These are phyloP conservation scores for Candida sp. DNA, from an alignment of 1,139 yeast genomes.

Conservation along the genomic window DNA sequence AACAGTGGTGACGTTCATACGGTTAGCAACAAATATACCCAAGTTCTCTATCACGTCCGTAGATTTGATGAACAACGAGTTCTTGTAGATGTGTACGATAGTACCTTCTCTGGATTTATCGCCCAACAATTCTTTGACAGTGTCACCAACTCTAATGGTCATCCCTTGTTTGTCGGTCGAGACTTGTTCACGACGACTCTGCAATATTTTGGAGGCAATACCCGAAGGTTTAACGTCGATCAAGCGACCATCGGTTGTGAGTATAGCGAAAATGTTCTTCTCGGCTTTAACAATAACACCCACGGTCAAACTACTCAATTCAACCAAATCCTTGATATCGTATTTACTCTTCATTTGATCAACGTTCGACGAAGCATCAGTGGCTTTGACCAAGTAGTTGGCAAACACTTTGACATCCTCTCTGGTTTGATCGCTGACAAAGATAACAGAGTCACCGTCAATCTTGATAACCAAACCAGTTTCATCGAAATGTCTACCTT, in stretches of 20 bases:
- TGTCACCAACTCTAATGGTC: slow-evolving; percentile 88
- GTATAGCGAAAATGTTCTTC: slow-evolving; percentile 80
- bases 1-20: slow-evolving; percentile 79
- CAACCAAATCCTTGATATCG: slow-evolving; percentile 90
- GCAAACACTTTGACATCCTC: slow-evolving; percentile 93
- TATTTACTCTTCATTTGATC: slow-evolving; percentile 61
- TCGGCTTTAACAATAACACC: slow-evolving; percentile 94
- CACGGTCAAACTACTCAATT: slow-evolving; percentile 82
- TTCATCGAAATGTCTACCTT: slow-evolving; percentile 92
- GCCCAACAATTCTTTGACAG: slow-evolving; percentile 78
- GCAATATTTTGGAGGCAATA: slow-evolving; percentile 72
- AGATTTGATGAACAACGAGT: slow-evolving; percentile 77
- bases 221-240: slow-evolving; percentile 77
- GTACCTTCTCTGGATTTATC: slow-evolving; percentile 79
- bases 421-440: slow-evolving; percentile 87
- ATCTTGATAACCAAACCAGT: slow-evolving; percentile 92
- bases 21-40: slow-evolving; percentile 87
- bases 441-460: slow-evolving; percentile 83
- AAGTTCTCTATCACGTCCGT: slow-evolving; percentile 82
- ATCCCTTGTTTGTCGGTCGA: slow-evolving; percentile 89
- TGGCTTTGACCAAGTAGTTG: slow-evolving; percentile 80
- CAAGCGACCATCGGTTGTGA: slow-evolving; percentile 83
- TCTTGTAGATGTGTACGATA: slow-evolving; percentile 85
- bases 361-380: slow-evolving; percentile 60
- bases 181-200: slow-evolving; percentile 70